Evolutionary conservation across 805 yeast genomes (phyloP).

Genomic region (Sugiyamaella lignohabitans): DNA sequence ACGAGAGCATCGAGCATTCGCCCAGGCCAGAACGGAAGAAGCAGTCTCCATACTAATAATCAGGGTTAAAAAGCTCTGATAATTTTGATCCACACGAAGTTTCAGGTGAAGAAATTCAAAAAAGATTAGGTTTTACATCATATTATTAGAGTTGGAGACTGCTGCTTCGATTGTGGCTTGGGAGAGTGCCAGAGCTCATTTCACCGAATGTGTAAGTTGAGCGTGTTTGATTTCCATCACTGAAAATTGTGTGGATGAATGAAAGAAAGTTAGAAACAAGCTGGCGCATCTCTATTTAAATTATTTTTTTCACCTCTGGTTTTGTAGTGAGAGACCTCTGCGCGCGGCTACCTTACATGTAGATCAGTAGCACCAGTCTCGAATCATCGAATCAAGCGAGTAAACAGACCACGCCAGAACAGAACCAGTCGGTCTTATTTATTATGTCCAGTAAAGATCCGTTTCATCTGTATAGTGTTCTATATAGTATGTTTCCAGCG

Average conservation of each 20-base stretch:
- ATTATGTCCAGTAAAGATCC: background rate
- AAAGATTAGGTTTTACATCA: conserved; percentile 31
- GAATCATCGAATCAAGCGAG: no score
- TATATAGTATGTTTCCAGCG: conserved; percentile 5
- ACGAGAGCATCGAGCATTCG: conserved; percentile 88
- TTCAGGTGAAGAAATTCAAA: conserved; percentile 40
- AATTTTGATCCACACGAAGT: conserved; percentile 29
- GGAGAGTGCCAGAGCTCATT: no score
- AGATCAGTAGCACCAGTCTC: background rate
- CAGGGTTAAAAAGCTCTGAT: conserved; percentile 42
- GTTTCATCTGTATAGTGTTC: conserved; percentile 1
- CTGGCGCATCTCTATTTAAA: background rate
- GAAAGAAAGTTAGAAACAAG: background rate
- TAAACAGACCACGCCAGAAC: no score
- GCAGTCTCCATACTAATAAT: conserved; percentile 17
- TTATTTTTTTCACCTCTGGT: no score
- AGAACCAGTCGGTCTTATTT: no score
- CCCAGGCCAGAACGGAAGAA: conserved; percentile 4
- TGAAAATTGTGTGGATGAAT: background rate
- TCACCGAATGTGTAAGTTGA: no score
- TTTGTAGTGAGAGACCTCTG: no score
- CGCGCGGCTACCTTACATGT: background rate
- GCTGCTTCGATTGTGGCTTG: background rate
- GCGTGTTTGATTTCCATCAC: no score
- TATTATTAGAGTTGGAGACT: conserved; percentile 1